Evolutionary conservation across 2,329 filamentous ascomycete species (phyloP).

Genomic region (Pestalotiopsis sp.): DNA sequence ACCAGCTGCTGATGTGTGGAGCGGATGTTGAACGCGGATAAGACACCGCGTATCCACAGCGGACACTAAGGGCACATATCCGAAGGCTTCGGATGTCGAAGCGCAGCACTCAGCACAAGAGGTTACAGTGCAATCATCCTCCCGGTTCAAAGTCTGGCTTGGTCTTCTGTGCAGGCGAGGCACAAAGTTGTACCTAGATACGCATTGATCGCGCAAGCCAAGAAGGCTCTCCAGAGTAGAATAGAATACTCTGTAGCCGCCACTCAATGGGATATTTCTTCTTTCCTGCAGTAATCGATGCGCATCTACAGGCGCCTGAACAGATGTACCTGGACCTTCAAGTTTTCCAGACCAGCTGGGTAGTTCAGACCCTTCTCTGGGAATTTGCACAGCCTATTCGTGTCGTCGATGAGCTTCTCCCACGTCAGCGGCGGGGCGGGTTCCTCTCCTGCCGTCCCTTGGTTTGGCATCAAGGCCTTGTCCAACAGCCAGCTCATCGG

Average conservation of each 20-base stretch:
- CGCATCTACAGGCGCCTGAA: constrained; percentile 18
- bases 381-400: constrained; percentile 8
- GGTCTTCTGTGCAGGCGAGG: too few species aligned
- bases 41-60: background rate
- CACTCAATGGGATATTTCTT: too few species aligned
- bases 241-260: too few species aligned
- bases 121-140: too few species aligned
- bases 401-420: constrained; percentile 19
- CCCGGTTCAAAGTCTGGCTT: too few species aligned
- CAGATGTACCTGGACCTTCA: constrained; percentile 23
- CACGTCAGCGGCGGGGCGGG: constrained; percentile 16
- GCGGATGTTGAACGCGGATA: background rate
- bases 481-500: constrained; percentile 21
- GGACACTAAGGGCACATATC: background rate
- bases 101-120: too few species aligned
- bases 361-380: constrained; percentile 16
- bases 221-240: too few species aligned
- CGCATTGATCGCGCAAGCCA: too few species aligned
- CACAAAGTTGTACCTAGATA: too few species aligned
- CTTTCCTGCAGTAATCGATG: too few species aligned
- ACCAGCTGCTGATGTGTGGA: background rate
- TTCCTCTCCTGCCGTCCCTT: constrained; percentile 10
- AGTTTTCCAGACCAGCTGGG: constrained; percentile 22
- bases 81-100: background rate
- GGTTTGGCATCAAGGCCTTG: constrained; percentile 17